These are phyloP conservation scores for Sporobolomyces pararoseus DNA, from an alignment of 768 basidiomycete species.

Conservation along the genomic window DNA sequence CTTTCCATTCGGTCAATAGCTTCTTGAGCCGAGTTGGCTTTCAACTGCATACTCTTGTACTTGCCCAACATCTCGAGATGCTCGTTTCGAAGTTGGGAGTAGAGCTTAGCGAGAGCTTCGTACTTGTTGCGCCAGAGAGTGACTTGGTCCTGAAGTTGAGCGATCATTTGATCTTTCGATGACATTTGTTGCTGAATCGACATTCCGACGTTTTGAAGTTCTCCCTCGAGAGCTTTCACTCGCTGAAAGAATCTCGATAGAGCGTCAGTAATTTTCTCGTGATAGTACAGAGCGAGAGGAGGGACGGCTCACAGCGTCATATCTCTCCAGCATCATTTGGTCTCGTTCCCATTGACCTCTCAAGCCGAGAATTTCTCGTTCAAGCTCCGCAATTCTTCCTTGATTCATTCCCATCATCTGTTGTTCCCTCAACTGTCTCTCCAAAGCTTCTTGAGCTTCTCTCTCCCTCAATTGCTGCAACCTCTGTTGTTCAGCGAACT, in stretches of 20 bases:
- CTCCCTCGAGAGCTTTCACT: constrained; percentile 90
- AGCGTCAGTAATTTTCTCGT: constrained; percentile 16
- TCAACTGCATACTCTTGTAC: constrained; percentile 94
- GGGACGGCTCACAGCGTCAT: constrained; percentile 68
- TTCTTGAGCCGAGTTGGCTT: constrained; percentile 97
- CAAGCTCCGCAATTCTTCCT: constrained; percentile 73
- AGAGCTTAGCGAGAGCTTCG: constrained; percentile 94
- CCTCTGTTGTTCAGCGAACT: constrained; percentile 82
- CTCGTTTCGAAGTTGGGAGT: constrained; percentile 94
- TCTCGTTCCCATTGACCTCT: constrained; percentile 96
- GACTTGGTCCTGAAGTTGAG: constrained; percentile 93
- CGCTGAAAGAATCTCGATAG: constrained; percentile 57
- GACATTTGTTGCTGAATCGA: constrained; percentile 79
- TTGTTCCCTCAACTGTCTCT: constrained; percentile 66
- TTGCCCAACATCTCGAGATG: constrained; percentile 95
- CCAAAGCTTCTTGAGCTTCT: constrained; percentile 78
- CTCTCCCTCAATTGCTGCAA: constrained; percentile 84
- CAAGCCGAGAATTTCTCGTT: constrained; percentile 85
- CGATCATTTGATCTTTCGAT: constrained; percentile 92
- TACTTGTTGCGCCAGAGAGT: constrained; percentile 97
- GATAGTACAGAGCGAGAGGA: constrained; percentile 18
- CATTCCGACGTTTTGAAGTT: constrained; percentile 66
- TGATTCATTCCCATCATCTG: constrained; percentile 64
- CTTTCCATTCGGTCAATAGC: constrained; percentile 97
- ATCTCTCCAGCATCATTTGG: constrained; percentile 94